A percentile compares a stretch with the other conserved stretches of the same genome.
These are phyloP conservation scores for Akanthomyces muscarius DNA, from an alignment of 2,329 filamentous ascomycete genomes.

Conservation along the genomic window DNA sequence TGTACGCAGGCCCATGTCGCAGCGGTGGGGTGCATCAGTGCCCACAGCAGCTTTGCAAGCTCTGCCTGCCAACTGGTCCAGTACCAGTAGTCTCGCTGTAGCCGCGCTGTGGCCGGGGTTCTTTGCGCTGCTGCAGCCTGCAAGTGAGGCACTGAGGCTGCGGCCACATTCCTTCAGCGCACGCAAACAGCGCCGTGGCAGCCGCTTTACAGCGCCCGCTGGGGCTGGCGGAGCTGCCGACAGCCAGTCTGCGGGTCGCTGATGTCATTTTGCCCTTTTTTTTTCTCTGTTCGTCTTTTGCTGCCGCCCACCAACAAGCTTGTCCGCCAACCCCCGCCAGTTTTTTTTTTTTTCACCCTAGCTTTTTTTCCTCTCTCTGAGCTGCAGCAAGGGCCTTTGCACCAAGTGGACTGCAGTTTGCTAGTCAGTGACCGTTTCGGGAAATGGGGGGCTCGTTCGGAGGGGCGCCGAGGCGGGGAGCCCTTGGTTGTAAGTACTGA, in stretches of 20 bases:
- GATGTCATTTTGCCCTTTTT: slow-evolving; percentile 13
- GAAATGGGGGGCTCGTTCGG: background rate
- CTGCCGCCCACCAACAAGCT: background rate
- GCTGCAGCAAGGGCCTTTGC: background rate
- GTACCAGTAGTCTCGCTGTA: no score
- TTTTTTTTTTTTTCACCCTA: background rate
- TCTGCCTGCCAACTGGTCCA: no score
- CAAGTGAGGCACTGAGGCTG: background rate
- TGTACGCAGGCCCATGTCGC: background rate
- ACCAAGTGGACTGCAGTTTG: background rate
- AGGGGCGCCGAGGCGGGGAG: background rate
- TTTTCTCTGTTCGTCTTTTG: background rate
- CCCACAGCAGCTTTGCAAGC: no score
- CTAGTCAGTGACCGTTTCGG: slow-evolving; percentile 15
- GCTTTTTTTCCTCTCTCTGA: background rate
- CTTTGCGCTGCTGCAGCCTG: no score
- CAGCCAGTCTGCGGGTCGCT: slow-evolving; percentile 7
- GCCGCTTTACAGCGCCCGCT: background rate
- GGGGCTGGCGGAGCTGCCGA: slow-evolving; percentile 5
- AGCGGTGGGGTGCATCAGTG: background rate
- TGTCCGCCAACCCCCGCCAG: slow-evolving; percentile 1
- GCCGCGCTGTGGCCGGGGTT: no score
- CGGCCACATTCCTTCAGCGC: background rate
- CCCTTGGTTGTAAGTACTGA: no score
- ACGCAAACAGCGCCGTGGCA: background rate